Evolutionary conservation across 2,329 filamentous ascomycete species (phyloP).

Genomic region (Metarhizium robertsii): DNA sequence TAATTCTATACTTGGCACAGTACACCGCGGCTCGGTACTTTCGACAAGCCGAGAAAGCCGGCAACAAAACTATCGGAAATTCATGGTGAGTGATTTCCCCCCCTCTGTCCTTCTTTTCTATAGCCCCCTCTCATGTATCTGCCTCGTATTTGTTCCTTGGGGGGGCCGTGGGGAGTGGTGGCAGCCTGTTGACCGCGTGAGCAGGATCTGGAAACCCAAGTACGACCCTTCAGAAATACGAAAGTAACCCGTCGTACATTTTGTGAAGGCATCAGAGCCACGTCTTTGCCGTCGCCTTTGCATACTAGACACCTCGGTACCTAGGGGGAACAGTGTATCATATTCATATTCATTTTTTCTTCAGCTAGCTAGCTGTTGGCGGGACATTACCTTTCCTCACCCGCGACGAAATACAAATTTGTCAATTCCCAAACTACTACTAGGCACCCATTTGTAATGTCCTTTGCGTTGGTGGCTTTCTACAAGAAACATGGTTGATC

Average conservation of each 20-base stretch:
- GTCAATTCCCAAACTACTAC: too few relatives aligned
- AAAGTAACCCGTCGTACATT: conserved; percentile 23
- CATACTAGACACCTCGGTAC: too few relatives aligned
- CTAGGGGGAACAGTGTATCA: too few relatives aligned
- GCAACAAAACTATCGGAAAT: conserved; percentile 86
- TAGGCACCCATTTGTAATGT: too few relatives aligned
- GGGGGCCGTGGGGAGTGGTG: neutral
- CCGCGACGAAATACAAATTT: too few relatives aligned
- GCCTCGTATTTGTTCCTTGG: conserved; percentile 3
- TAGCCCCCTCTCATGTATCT: neutral
- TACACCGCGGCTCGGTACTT: conserved; percentile 82
- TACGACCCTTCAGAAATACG: conserved; percentile 49
- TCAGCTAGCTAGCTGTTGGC: too few relatives aligned
- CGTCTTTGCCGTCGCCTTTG: neutral
- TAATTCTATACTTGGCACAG: conserved; percentile 38
- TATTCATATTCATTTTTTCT: too few relatives aligned
- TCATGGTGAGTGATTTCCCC: conserved; percentile 63
- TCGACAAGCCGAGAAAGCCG: conserved; percentile 79
- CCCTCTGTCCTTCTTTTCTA: conserved; percentile 9
- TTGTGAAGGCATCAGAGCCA: too few relatives aligned
- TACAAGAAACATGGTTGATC: too few relatives aligned
- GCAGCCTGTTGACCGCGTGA: conserved; percentile 2
- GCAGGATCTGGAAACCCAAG: conserved; percentile 97
- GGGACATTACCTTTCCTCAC: too few relatives aligned
- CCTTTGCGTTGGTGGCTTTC: too few relatives aligned